A percentile compares a stretch with the other conserved stretches of the same genome.
These are phyloP conservation scores for Dillenia turbinata DNA, from an alignment of 164 flowering plant genomes.

Conservation along the genomic window DNA sequence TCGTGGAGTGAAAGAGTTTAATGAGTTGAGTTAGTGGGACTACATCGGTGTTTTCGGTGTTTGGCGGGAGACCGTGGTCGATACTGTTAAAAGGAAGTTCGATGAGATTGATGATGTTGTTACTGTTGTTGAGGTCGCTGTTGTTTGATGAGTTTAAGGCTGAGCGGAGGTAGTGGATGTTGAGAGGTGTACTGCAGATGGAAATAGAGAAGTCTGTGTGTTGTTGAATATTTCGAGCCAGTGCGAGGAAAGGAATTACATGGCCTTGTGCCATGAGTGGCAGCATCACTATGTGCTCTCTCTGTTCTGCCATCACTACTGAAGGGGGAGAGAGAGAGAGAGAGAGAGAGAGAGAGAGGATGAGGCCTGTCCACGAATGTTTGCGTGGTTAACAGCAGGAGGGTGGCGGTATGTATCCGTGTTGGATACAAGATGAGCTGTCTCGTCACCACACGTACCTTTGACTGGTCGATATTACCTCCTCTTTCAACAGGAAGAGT, in stretches of 20 bases:
- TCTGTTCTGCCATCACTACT: neutral
- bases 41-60: constrained; percentile 35
- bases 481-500: too few relatives aligned
- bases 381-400: too few relatives aligned
- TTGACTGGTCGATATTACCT: too few relatives aligned
- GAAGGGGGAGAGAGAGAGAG: neutral
- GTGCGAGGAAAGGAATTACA: constrained; percentile 15
- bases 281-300: constrained; percentile 15
- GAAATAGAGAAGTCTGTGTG: constrained; percentile 17
- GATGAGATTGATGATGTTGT: constrained; percentile 14
- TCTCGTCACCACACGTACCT: too few relatives aligned
- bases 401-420: too few relatives aligned
- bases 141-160: constrained; percentile 1
- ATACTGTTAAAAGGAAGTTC: constrained; percentile 28
- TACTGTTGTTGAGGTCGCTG: constrained; percentile 3
- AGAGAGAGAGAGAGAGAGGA: too few relatives aligned
- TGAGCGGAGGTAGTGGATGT: constrained; percentile 19
- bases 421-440: too few relatives aligned
- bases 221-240: constrained; percentile 12
- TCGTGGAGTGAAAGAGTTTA: constrained; percentile 22
- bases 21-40: constrained; percentile 16
- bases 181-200: constrained; percentile 20
- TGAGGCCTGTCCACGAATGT: too few relatives aligned
- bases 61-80: constrained; percentile 30
- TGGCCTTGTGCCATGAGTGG: constrained; percentile 31